Percentiles rank a stretch among this genome's conserved stretches.
phyloP scores from a whole-genome alignment of 2,329 filamentous ascomycete genomes.

The Trichoderma sp. region DNA sequence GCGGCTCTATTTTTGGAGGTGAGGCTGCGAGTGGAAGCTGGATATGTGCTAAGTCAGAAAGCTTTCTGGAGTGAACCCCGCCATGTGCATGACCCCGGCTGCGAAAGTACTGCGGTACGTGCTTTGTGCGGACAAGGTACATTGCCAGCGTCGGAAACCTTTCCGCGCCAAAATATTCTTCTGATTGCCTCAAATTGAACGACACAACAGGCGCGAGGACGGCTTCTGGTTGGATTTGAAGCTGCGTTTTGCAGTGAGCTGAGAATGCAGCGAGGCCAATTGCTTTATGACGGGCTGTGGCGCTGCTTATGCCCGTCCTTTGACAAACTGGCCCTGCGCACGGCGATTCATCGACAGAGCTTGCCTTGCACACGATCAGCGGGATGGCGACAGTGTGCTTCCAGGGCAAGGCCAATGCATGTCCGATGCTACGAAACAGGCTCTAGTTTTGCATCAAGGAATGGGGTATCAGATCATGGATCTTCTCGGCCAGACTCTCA shows the following conservation, averaged over 20 bases:
- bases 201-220: neutral
- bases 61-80: slow-evolving; percentile 24
- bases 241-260: neutral
- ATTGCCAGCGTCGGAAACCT: slow-evolving; percentile 2
- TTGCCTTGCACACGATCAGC: slow-evolving; percentile 8
- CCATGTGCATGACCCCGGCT: slow-evolving; percentile 32
- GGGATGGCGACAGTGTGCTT: slow-evolving; percentile 19
- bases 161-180: slow-evolving; percentile 16
- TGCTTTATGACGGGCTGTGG: slow-evolving; percentile 59
- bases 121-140: neutral
- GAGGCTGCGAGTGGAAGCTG: slow-evolving; percentile 1
- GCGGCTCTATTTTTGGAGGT: neutral
- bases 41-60: neutral
- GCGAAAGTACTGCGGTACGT: neutral
- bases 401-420: slow-evolving; percentile 18
- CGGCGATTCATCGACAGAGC: slow-evolving; percentile 29
- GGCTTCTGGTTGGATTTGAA: neutral
- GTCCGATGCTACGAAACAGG: slow-evolving; percentile 25
- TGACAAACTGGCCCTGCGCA: slow-evolving; percentile 40
- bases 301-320: slow-evolving; percentile 61
- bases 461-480: neutral
- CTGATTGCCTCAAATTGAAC: neutral
- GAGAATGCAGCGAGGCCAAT: slow-evolving; percentile 32
- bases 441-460: neutral
- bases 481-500: neutral